Evolutionary conservation across 2,329 filamentous ascomycete species (phyloP).

Genomic region (Lecanicillium sp.): DNA sequence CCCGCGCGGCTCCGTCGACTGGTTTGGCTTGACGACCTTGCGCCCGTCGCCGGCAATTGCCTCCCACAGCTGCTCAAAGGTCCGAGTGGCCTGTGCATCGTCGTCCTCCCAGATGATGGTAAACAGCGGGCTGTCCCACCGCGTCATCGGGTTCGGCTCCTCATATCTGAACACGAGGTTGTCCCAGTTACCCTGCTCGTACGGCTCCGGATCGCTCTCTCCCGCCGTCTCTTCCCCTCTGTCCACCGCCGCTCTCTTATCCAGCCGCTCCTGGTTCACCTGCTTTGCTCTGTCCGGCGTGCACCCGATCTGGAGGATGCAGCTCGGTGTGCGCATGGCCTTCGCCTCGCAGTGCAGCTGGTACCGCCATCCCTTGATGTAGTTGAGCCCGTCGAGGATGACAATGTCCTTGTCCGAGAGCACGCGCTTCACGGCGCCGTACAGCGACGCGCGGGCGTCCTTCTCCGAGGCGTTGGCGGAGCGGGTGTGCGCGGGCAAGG

Average conservation of each 20-base stretch:
- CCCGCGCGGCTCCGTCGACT: conserved; percentile 61
- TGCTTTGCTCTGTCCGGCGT: conserved; percentile 43
- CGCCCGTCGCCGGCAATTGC: conserved; percentile 57
- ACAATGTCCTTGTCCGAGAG: conserved; percentile 69
- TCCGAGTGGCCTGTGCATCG: conserved; percentile 46
- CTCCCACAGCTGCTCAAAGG: conserved; percentile 68
- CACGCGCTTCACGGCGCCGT: conserved; percentile 71
- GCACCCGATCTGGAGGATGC: conserved; percentile 62
- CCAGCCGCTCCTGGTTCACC: conserved; percentile 56
- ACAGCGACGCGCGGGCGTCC: conserved; percentile 69
- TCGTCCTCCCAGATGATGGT: conserved; percentile 72
- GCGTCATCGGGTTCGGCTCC: conserved; percentile 77
- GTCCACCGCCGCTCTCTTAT: conserved; percentile 19
- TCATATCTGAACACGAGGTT: conserved; percentile 79
- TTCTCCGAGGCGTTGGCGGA: conserved; percentile 74
- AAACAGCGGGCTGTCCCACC: conserved; percentile 81
- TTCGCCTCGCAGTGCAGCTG: conserved; percentile 83
- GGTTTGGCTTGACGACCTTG: conserved; percentile 66
- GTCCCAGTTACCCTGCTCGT: conserved; percentile 60
- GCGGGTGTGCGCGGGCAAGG: conserved; percentile 52
- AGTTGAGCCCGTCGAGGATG: conserved; percentile 74
- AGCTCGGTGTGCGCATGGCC: conserved; percentile 67
- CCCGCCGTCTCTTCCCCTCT: conserved; percentile 20
- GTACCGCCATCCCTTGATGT: conserved; percentile 87
- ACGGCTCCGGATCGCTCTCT: conserved; percentile 31